A percentile compares a stretch with the other conserved stretches of the same genome.
Conservation (phyloP, 2,329 filamentous ascomycete species). For the Phialophora verrucosa region DNA sequence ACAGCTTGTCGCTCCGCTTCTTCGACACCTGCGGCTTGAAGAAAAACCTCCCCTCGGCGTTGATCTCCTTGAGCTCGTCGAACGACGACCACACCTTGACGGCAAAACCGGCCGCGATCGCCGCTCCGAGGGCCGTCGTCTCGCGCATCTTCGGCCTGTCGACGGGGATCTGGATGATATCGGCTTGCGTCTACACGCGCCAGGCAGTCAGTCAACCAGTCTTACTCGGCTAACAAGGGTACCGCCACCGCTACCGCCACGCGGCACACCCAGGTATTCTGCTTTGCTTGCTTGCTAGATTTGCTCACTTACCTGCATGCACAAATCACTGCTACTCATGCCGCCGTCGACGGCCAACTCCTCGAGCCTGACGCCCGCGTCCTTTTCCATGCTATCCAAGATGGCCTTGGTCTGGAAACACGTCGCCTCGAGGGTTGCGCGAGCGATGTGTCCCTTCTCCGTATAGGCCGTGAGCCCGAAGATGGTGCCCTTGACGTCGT, state of each 20-base stretch:
- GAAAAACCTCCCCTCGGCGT: conserved; percentile 69
- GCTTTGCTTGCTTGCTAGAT: not conserved
- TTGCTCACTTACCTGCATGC: conserved; percentile 66
- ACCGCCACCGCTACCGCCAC: not conserved
- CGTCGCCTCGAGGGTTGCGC: conserved; percentile 79
- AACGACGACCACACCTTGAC: conserved; percentile 78
- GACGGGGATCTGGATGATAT: conserved; percentile 82
- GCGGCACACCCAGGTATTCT: too few species aligned
- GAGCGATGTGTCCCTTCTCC: conserved; percentile 75
- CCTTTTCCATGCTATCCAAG: conserved; percentile 79
- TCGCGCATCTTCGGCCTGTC: conserved; percentile 84
- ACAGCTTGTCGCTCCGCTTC: conserved; percentile 66
- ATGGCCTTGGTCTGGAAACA: conserved; percentile 86
- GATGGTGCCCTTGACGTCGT: conserved; percentile 79
- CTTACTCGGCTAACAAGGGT: not conserved
- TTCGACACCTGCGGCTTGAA: conserved; percentile 71
- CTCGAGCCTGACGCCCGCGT: conserved; percentile 72
- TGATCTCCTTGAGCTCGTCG: conserved; percentile 74
- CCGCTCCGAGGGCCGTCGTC: conserved; percentile 85
- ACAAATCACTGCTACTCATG: conserved; percentile 77
- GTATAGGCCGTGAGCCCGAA: conserved; percentile 79
- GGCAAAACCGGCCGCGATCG: conserved; percentile 84
- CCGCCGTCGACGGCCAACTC: conserved; percentile 78
- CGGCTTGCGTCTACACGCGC: conserved; percentile 66
- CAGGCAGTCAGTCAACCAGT: not conserved